Percentiles rank a stretch among this genome's conserved stretches.
Conservation (phyloP, 306 rosid species). For the Clitoria ternatea region DNA sequence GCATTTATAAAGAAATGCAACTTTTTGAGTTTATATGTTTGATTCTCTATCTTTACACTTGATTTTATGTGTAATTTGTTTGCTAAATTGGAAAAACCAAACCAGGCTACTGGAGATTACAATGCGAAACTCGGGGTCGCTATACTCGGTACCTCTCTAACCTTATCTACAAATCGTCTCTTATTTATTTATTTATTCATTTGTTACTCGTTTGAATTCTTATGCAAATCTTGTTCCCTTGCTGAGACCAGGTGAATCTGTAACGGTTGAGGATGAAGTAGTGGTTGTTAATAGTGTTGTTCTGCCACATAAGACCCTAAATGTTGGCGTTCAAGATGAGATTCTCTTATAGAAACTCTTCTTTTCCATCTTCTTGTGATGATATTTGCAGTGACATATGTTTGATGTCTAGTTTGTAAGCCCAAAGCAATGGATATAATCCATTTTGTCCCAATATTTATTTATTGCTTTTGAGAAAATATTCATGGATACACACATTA, state of each 20-base stretch:
- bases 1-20: background rate
- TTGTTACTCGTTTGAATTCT: background rate
- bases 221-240: conserved; percentile 19
- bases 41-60: background rate
- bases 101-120: conserved; percentile 88
- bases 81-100: conserved; percentile 23
- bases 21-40: background rate
- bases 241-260: conserved; percentile 76
- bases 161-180: background rate
- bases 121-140: conserved; percentile 87
- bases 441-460: background rate
- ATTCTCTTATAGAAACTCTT: conserved; percentile 57
- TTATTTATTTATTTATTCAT: background rate
- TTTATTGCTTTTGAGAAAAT: background rate
- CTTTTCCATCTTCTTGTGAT: background rate
- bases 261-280: conserved; percentile 85
- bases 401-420: conserved; percentile 18
- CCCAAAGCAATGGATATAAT: background rate
- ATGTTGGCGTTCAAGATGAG: conserved; percentile 87
- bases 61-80: background rate
- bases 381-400: background rate
- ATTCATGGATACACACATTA: background rate
- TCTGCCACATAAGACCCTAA: conserved; percentile 90
- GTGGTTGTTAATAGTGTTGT: conserved; percentile 85
- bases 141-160: conserved; percentile 61